Base-by-base conservation (phyloP, 2,329 filamentous ascomycete genomes). In the Fusarium robinianum region DNA sequence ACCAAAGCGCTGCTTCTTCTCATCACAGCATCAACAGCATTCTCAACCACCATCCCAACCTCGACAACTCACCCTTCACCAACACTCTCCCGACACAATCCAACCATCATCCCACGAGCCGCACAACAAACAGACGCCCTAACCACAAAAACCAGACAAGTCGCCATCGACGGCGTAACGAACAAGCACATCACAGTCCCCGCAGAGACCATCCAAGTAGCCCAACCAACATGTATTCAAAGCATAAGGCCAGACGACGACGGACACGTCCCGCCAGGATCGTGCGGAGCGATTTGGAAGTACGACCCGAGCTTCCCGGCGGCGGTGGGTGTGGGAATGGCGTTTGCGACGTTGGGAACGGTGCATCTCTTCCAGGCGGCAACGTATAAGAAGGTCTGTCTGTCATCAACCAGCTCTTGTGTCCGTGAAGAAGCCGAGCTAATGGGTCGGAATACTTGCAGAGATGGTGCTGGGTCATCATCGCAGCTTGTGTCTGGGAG, bases 391-490 rank as follows among this genome's bases (percentile, higher is more conserved):
- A 60, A 60, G 55, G 55, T 62, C 4, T 18, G 46, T 58, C 40
- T 5, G 39, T 62, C 49, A 19, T 38, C 3, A 17, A 43, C 8
- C 44, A 53, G 14, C 23, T 54, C 15, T 61, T 3, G 3, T 5
- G 8, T 2, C 8, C 3, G 5, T 0, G 2, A 19, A 10, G 15
- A 3, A 2, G 7, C 41, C 51, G 24, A 52, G 5, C 16, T 27
- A 3, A 27, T 6, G 6, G 6, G n/a, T n/a, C n/a, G n/a, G n/a
- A n/a, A n/a, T 34, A 6, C 0, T 4, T 23, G 1, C n/a, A 61
- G 58, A 43, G 41, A 29, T 69, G 65, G 56, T 67, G 61, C 22
- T 69, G 65, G 66, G 65, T 67, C 8, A 66, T 68, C 21, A 59
- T 65, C 49, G 68, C 68, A 66, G 66, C 64, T n/a, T 51, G 60